Evolutionary conservation across 1,284 basidiomycete genomes (phyloP).

Genomic region (Kalmanozyma brasiliensis): DNA sequence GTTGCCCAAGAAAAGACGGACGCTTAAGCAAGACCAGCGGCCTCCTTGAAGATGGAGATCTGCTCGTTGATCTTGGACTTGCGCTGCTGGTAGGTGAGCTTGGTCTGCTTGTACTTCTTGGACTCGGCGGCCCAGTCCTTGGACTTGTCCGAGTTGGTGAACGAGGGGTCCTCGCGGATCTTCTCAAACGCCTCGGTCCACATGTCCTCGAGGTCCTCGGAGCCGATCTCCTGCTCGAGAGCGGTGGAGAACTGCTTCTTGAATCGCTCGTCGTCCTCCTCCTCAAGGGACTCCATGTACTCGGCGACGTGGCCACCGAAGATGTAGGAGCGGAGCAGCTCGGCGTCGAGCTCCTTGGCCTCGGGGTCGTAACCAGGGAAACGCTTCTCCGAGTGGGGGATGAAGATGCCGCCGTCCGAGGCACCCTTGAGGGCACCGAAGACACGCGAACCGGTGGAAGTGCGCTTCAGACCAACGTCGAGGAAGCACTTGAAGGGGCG

Average conservation of each 20-base stretch:
- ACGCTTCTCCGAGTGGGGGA: conserved; percentile 97
- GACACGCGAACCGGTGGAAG: conserved; percentile 96
- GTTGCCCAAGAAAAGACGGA: neutral
- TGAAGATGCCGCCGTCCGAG: conserved; percentile 95
- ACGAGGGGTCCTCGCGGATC: conserved; percentile 92
- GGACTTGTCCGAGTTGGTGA: conserved; percentile 90
- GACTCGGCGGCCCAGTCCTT: conserved; percentile 91
- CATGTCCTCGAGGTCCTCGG: conserved; percentile 97
- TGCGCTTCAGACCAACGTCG: conserved; percentile 97
- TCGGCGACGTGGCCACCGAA: conserved; percentile 97
- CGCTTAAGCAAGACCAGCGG: conserved; percentile 33
- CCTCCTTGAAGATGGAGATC: conserved; percentile 62
- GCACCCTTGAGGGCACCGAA: conserved; percentile 99
- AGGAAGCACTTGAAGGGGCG: conserved; percentile 99
- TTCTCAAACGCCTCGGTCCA: conserved; percentile 82
- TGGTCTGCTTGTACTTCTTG: conserved; percentile 78
- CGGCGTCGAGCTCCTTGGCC: conserved; percentile 90
- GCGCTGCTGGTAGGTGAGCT: conserved; percentile 79
- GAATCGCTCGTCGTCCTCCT: conserved; percentile 99
- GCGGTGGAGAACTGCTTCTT: conserved; percentile 98
- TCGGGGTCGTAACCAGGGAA: conserved; percentile 99
- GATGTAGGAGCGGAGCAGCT: conserved; percentile 97
- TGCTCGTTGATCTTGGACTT: conserved; percentile 64
- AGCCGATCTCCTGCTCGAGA: conserved; percentile 93
- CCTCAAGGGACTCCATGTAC: conserved; percentile 99